Conservation (phyloP, 1,284 basidiomycete species). For the Grifola frondosa region DNA sequence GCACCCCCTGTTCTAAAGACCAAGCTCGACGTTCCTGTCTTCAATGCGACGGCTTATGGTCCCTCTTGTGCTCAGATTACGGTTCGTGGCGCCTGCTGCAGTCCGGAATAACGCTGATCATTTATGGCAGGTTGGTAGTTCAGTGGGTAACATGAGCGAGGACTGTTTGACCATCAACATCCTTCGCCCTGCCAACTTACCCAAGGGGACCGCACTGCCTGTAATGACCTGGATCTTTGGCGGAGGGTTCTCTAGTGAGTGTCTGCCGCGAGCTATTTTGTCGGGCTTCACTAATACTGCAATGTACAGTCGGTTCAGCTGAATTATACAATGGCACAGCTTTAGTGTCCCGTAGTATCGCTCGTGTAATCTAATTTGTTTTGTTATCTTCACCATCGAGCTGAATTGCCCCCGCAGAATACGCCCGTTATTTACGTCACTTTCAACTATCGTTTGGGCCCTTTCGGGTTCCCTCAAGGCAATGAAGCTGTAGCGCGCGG, state of each 20-base stretch:
- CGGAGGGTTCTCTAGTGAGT: constrained; percentile 20
- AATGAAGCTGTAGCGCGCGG: constrained; percentile 39
- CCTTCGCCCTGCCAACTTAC: no score
- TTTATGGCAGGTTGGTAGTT: no score
- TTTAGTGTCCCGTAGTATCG: no score
- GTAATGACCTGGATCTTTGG: constrained; percentile 38
- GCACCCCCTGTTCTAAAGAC: constrained; percentile 16
- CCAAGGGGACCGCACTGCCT: constrained; percentile 37
- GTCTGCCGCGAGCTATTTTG: no score
- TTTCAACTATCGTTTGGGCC: constrained; percentile 53
- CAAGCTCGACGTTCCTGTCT: constrained; percentile 6
- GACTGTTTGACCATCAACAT: constrained; percentile 51
- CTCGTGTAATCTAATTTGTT: no score
- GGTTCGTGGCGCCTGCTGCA: constrained; percentile 5
- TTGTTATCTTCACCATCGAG: no score
- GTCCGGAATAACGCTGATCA: no score
- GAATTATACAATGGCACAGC: no score
- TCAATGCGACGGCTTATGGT: constrained; percentile 24
- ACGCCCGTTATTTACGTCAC: constrained; percentile 58
- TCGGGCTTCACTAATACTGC: no score
- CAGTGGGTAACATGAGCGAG: constrained; percentile 37
- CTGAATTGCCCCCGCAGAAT: no score
- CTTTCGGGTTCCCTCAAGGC: constrained; percentile 50
- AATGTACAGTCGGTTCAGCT: no score
- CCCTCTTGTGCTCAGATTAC: constrained; percentile 17